A percentile compares a stretch with the other conserved stretches of the same genome.
Evolutionary conservation across 164 flowering plant species (phyloP).

Genomic region (Stephania japonica): DNA sequence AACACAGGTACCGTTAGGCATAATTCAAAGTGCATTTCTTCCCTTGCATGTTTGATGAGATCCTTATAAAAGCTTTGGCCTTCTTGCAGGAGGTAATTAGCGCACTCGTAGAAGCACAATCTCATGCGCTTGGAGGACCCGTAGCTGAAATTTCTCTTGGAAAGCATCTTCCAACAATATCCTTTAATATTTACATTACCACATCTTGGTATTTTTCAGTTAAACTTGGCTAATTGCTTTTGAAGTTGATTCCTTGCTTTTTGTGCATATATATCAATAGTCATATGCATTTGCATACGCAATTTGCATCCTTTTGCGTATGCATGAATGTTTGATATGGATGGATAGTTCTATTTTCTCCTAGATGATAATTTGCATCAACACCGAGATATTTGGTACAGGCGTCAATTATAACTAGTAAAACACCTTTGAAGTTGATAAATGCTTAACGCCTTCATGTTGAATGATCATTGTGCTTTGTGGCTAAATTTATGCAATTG

Average conservation of each 20-base stretch:
- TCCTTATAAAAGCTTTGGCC: not conserved
- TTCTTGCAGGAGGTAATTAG: conserved; percentile 54
- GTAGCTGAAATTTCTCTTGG: conserved; percentile 52
- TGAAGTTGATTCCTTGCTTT: not conserved
- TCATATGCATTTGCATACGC: not conserved
- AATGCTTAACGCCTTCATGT: not conserved
- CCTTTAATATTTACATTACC: conserved; percentile 6
- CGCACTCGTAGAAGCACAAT: conserved; percentile 78
- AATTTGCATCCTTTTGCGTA: not conserved
- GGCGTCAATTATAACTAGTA: not conserved
- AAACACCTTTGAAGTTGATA: not conserved
- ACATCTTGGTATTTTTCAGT: not conserved
- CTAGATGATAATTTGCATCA: not conserved
- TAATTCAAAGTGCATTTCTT: not conserved
- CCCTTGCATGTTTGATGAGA: not conserved
- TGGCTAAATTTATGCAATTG: not conserved
- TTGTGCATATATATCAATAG: not conserved
- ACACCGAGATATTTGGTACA: not conserved
- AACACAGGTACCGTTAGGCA: conserved; percentile 38
- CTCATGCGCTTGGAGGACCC: conserved; percentile 68
- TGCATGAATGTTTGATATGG: not conserved
- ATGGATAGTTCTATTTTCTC: not conserved
- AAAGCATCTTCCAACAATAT: conserved; percentile 44
- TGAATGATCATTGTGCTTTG: not conserved
- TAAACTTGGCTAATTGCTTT: not conserved